Evolutionary conservation across 352 stramenopile genomes (phyloP), one percentile per base, ranked within the genome.

Genomic region (Phytophthora fragariae): DNA sequence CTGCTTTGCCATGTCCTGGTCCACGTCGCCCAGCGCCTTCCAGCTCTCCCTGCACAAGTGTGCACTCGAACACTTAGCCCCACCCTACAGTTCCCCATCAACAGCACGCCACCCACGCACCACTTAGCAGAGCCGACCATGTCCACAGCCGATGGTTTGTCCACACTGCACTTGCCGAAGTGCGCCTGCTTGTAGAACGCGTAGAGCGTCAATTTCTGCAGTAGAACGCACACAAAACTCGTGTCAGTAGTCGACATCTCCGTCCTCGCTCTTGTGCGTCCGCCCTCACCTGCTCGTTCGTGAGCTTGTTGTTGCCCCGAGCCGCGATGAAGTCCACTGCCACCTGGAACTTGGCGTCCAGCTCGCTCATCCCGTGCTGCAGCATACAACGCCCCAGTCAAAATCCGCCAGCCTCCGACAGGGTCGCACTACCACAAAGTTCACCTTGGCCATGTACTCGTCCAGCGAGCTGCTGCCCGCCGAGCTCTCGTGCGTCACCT

Each of bases 111-210:
- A 0, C 0, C 2, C n/a, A 77, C 78, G 57, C 57, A 90, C 84
- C 84, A 94, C 76, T 94, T 94, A 57, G 88, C 83, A 49, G 73
- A 85, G 31, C 77, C 83, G 5, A 91, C 77, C 56, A 94, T 87
- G 57, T 94, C 88, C 31, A 86, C 68, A 4, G 81, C 81, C n/a
- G 88, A 88, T 0, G 88, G 88, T 63, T 90, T 91, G 17, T 79
- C 79, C 11, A 79, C 61, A 10, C 64, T 81, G 73, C 85, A 93
- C 37, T 70, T 77, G 62, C 85, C 88, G 57, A 86, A 82, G 17
- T 82, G 79, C 24, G 85, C 85, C 86, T 94, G 88, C 76, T 94
- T 94, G 78, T 88, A 94, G 57, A 94, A 92, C 55, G 88, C 88
- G 71, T 94, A 94, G 58, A 94, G 65, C 57, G 84, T 90, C 73